These are phyloP conservation scores for Omphalotus olearius DNA, from an alignment of 1,284 basidiomycete genomes.

Conservation along the genomic window DNA sequence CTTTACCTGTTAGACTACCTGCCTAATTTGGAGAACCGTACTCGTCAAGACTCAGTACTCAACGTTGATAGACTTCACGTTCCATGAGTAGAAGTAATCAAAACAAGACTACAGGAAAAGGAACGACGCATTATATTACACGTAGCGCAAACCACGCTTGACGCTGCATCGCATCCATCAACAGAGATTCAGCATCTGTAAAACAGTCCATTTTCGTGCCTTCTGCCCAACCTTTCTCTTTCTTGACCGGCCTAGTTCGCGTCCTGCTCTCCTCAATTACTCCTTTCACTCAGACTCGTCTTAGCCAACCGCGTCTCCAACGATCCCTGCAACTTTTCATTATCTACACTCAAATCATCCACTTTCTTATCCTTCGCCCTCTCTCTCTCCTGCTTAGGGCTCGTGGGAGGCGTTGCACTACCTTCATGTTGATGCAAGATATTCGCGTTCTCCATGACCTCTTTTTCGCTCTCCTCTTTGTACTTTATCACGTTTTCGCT, in stretches of 20 bases:
- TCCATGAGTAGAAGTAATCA: too few relatives aligned
- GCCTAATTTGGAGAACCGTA: too few relatives aligned
- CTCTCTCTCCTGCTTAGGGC: background rate
- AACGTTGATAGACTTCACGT: too few relatives aligned
- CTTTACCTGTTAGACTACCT: too few relatives aligned
- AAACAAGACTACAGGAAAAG: too few relatives aligned
- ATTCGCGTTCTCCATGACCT: slow-evolving; percentile 13
- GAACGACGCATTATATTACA: too few relatives aligned
- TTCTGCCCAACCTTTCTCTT: too few relatives aligned
- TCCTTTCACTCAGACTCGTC: slow-evolving; percentile 4
- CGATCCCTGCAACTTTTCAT: background rate
- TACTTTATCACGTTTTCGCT: slow-evolving; percentile 63
- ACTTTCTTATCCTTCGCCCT: slow-evolving; percentile 6
- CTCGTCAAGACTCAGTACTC: too few relatives aligned
- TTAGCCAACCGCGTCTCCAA: slow-evolving; percentile 7
- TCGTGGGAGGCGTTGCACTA: slow-evolving; percentile 4
- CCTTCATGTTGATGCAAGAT: slow-evolving; percentile 13
- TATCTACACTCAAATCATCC: slow-evolving; percentile 10
- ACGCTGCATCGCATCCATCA: too few relatives aligned
- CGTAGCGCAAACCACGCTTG: too few relatives aligned
- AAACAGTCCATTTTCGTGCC: too few relatives aligned
- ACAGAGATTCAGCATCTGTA: too few relatives aligned
- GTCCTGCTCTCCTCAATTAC: background rate
- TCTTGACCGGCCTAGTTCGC: background rate
- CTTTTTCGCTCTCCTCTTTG: slow-evolving; percentile 76